Conservation (phyloP, 2,329 filamentous ascomycete genomes). For the Sclerotinia borealis region DNA sequence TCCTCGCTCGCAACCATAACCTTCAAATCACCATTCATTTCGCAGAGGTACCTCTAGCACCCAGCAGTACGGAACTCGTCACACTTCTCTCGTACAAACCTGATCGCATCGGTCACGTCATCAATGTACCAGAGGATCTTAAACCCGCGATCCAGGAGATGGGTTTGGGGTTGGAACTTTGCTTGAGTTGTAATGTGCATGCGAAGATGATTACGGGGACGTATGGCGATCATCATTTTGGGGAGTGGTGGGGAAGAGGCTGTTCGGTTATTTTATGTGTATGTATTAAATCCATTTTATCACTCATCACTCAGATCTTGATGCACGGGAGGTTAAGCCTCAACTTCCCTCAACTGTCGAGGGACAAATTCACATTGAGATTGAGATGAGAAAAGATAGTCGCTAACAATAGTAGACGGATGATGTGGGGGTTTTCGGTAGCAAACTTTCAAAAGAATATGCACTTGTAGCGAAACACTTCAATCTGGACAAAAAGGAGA, state of each 20-base stretch:
- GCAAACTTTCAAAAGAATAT: slow-evolving; percentile 71
- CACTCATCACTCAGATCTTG: no score
- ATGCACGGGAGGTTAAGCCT: background rate
- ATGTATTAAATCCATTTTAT: no score
- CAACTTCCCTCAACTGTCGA: no score
- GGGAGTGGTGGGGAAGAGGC: slow-evolving; percentile 58
- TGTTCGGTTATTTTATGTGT: slow-evolving; percentile 63
- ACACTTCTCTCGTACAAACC: slow-evolving; percentile 61
- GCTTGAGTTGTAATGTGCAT: slow-evolving; percentile 74
- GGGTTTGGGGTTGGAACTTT: slow-evolving; percentile 64
- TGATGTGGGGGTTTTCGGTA: slow-evolving; percentile 77
- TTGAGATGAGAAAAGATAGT: no score
- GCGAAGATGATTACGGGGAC: slow-evolving; percentile 65
- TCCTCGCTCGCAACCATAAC: slow-evolving; percentile 46
- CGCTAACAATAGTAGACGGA: slow-evolving; percentile 58
- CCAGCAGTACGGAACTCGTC: slow-evolving; percentile 52
- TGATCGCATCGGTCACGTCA: slow-evolving; percentile 70
- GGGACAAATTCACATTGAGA: no score
- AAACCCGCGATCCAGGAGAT: slow-evolving; percentile 46
- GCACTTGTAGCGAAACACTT: slow-evolving; percentile 67
- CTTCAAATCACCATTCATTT: slow-evolving; percentile 71
- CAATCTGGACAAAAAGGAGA: slow-evolving; percentile 41
- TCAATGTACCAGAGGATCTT: slow-evolving; percentile 60
- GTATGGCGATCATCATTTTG: slow-evolving; percentile 67
- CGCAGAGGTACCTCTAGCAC: slow-evolving; percentile 58